Percentiles rank a stretch among this genome's conserved stretches.
phyloP scores from a whole-genome alignment of 495 filamentous ascomycete genomes.

The Neurospora intermedia region DNA sequence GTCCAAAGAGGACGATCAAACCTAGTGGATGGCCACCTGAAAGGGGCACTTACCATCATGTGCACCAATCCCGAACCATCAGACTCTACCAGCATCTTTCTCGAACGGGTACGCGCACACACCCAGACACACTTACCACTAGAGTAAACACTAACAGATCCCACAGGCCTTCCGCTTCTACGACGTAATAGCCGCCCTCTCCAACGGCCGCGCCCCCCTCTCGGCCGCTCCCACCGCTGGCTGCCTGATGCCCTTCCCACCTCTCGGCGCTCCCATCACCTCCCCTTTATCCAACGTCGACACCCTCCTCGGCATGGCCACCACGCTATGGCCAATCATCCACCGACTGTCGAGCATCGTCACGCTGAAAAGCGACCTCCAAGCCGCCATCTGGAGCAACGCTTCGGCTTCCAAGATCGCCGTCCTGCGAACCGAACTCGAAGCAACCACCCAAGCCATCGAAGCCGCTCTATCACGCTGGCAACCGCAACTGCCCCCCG shows the following conservation, averaged over 20 bases:
- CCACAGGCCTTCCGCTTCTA: slow-evolving; percentile 51
- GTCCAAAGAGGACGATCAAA: slow-evolving; percentile 47
- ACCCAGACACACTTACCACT: neutral
- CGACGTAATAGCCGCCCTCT: slow-evolving; percentile 53
- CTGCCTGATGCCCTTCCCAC: slow-evolving; percentile 33
- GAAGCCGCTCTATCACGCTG: slow-evolving; percentile 45
- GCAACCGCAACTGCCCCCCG: slow-evolving; percentile 34
- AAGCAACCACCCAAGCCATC: slow-evolving; percentile 43
- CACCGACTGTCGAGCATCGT: slow-evolving; percentile 48
- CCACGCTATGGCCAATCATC: slow-evolving; percentile 53
- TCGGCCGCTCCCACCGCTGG: slow-evolving; percentile 38
- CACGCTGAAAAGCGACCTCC: slow-evolving; percentile 39
- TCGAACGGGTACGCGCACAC: slow-evolving; percentile 41
- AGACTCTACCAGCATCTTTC: slow-evolving; percentile 42
- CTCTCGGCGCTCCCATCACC: slow-evolving; percentile 31
- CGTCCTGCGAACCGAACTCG: slow-evolving; percentile 44
- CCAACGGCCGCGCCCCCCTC: slow-evolving; percentile 48
- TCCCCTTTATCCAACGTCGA: slow-evolving; percentile 43
- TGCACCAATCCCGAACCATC: slow-evolving; percentile 33
- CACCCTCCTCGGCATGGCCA: slow-evolving; percentile 51
- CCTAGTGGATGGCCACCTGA: slow-evolving; percentile 48
- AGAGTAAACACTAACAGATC: neutral
- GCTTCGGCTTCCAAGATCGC: slow-evolving; percentile 35
- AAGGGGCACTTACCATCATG: slow-evolving; percentile 51
- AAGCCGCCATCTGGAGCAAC: slow-evolving; percentile 28